phyloP scores from a whole-genome alignment of 169 alveolate genomes.

The Neospora caninum region DNA sequence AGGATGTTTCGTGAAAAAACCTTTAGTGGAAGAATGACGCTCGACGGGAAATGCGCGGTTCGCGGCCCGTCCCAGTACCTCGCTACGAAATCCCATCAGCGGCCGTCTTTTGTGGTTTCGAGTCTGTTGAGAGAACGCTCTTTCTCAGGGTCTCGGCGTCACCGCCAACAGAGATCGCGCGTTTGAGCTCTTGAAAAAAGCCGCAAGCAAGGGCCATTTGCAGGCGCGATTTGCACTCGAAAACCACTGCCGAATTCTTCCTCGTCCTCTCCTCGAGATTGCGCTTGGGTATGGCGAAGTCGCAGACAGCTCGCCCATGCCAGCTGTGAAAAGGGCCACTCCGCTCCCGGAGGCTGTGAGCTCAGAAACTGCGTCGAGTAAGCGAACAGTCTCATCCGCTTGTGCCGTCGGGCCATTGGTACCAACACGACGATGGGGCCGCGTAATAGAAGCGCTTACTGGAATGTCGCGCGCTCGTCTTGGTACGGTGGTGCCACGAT shows the following conservation, averaged over 20 bases:
- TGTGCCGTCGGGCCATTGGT: no score
- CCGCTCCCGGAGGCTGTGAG: background rate
- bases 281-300: conserved; percentile 20
- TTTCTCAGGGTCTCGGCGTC: conserved; percentile 20
- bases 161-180: background rate
- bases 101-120: no score
- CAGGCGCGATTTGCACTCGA: conserved; percentile 28
- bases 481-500: no score
- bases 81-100: no score
- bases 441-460: no score
- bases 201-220: conserved; percentile 27
- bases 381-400: background rate
- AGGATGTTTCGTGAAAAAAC: no score
- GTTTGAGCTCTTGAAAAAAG: background rate
- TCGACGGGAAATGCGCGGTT: no score
- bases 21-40: no score
- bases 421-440: no score
- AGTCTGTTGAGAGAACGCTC: background rate
- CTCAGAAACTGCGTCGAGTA: background rate
- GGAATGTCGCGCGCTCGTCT: no score
- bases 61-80: no score
- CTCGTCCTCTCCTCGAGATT: conserved; percentile 17
- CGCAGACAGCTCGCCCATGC: conserved; percentile 8
- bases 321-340: background rate
- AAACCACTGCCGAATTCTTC: conserved; percentile 17